Conservation (phyloP, 2,329 filamentous ascomycete species). For the Penicillium sp. region DNA sequence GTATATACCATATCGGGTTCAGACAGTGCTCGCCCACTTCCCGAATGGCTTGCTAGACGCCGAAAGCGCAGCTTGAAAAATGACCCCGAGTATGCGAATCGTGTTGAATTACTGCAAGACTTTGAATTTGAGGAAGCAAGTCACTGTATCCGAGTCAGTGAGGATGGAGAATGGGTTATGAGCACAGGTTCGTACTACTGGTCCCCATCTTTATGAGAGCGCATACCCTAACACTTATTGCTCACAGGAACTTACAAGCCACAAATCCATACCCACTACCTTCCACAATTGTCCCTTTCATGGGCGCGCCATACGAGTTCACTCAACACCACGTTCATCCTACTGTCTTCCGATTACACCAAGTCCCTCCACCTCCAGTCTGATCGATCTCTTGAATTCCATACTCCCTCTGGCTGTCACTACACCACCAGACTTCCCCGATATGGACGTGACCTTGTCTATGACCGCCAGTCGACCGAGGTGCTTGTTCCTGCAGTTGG, state of each 20-base stretch:
- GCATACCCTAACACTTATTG: conserved; percentile 12
- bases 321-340: conserved; percentile 84
- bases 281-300: conserved; percentile 89
- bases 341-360: conserved; percentile 86
- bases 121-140: conserved; percentile 98
- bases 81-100: conserved; percentile 87
- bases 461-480: conserved; percentile 78
- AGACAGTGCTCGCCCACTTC: conserved; percentile 79
- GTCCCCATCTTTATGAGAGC: background rate
- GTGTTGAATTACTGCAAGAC: conserved; percentile 91
- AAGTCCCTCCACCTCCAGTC: conserved; percentile 93
- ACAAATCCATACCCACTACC: conserved; percentile 93
- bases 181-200: conserved; percentile 65
- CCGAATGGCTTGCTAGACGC: conserved; percentile 90
- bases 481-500: conserved; percentile 85
- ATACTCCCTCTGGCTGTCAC: conserved; percentile 83
- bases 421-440: conserved; percentile 85
- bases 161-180: conserved; percentile 97
- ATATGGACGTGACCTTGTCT: conserved; percentile 86
- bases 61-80: conserved; percentile 89
- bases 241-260: conserved; percentile 63
- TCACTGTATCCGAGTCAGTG: conserved; percentile 81
- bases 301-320: conserved; percentile 88
- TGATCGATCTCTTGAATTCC: conserved; percentile 88
- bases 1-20: conserved; percentile 96